Conservation (phyloP, 1,139 yeast species). For the Suzukiozyma palmioleophila region DNA sequence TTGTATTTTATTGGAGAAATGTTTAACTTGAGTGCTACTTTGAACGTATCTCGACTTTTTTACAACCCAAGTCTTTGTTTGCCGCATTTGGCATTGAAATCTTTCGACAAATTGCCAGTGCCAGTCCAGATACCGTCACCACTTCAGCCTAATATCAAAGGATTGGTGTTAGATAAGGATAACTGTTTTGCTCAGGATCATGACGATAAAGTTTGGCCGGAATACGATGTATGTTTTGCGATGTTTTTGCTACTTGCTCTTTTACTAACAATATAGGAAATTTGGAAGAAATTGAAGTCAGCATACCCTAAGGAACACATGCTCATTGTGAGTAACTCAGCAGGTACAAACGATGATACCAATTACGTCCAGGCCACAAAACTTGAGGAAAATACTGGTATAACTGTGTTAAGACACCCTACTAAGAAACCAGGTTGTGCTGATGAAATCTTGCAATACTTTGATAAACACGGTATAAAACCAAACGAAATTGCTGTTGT, state of each 20-base stretch:
- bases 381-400: constrained; percentile 69
- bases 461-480: constrained; percentile 42
- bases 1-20: constrained; percentile 10
- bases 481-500: constrained; percentile 74
- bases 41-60: constrained; percentile 58
- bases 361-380: constrained; percentile 56
- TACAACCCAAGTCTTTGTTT: constrained; percentile 63
- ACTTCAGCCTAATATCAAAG: constrained; percentile 46
- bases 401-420: constrained; percentile 70
- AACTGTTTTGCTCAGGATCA: constrained; percentile 90
- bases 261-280: constrained; percentile 19
- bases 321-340: constrained; percentile 86
- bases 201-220: constrained; percentile 77
- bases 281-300: constrained; percentile 54
- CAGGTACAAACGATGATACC: constrained; percentile 80
- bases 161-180: constrained; percentile 88
- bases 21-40: constrained; percentile 69
- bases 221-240: constrained; percentile 34
- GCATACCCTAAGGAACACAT: constrained; percentile 63
- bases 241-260: background rate
- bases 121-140: constrained; percentile 37
- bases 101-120: constrained; percentile 57
- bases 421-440: constrained; percentile 90
- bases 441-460: constrained; percentile 60
- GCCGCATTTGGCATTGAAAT: constrained; percentile 61